Evolutionary conservation across 306 rosid species (phyloP), one percentile per base, ranked within the genome.

Genomic region (Hippophae rhamnoides): DNA sequence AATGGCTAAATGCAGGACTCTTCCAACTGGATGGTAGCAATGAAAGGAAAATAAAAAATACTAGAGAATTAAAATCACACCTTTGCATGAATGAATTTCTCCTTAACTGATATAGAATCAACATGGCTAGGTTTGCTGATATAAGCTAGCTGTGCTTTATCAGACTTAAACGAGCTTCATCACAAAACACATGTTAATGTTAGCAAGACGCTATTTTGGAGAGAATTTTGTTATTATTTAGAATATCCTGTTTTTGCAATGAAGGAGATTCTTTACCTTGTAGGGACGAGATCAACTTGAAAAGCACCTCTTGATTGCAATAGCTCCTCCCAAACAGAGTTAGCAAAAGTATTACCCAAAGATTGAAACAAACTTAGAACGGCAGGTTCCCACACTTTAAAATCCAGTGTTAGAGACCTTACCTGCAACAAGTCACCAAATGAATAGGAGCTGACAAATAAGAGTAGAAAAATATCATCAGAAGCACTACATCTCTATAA

Each of bases 351-450:
- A 79, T 93, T 93, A 63, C 99, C 99, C 56, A 93, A 85, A 54
- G 99, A 93, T 81, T 93, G 97, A 81, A 93, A 93, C 74, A 93
- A 82, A 77, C 82, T 84, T 67, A 93, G 86, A 51, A 93, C 97
- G 51, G 95, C 88, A 64, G 97, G 94, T 70, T 93, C 99, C 99
- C 99, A 93, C 78, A 82, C 99, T 73, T 89, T 93, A 72, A 93
- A 88, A 76, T 93, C 99, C 78, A 93, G 79, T 31, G 99, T 93
- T 54, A 93, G 94, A 68, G 99, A 93, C 65, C 99, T 86, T 44
- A 93, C 99, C 99, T 93, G 79, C 73, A 72, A 68, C 52, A 66
- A 71, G 38, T 31, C 38, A 63, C 47, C 56, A 76, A 53, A 71
- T 48, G 41, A 52, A 68, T 23, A 61, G 55, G 43, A 10, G 13